Evolutionary conservation across 2,329 filamentous ascomycete genomes (phyloP).

Genomic region (Hymenoscyphus repandus): DNA sequence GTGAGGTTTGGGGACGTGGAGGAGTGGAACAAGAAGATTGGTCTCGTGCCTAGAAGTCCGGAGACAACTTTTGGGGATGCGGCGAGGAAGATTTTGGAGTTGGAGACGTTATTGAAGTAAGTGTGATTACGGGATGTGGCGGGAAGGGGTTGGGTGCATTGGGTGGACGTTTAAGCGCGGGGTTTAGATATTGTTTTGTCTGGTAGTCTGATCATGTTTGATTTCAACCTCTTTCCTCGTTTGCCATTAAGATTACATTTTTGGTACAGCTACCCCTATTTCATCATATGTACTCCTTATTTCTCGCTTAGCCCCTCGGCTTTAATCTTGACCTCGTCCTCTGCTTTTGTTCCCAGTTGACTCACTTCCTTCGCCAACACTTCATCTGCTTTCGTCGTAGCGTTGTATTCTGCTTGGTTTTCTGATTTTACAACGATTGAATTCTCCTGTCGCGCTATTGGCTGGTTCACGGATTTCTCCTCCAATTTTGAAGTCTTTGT

Average conservation of each 20-base stretch:
- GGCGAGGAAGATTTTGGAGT: slow-evolving; percentile 24
- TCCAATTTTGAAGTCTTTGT: too few species aligned
- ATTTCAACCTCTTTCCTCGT: not conserved
- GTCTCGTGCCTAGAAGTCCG: slow-evolving; percentile 14
- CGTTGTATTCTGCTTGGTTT: too few species aligned
- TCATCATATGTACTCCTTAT: too few species aligned
- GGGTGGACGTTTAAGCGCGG: not conserved
- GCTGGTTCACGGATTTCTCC: too few species aligned
- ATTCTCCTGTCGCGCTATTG: too few species aligned
- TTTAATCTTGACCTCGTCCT: too few species aligned
- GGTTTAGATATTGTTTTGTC: not conserved
- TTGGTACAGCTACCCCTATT: not conserved
- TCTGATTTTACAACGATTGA: too few species aligned
- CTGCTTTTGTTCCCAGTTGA: too few species aligned
- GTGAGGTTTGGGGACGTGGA: slow-evolving; percentile 17
- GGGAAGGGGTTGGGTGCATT: not conserved
- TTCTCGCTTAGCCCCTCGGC: too few species aligned
- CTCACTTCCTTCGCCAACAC: too few species aligned
- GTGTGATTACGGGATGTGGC: too few species aligned
- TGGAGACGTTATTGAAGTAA: slow-evolving; percentile 14
- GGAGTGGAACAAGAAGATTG: slow-evolving; percentile 20
- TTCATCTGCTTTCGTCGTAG: too few species aligned
- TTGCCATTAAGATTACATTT: not conserved
- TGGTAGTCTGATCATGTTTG: not conserved
- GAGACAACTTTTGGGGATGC: slow-evolving; percentile 26